Conservation (phyloP, 192 early-diverging fungal species). For the Funneliformis mosseae region DNA sequence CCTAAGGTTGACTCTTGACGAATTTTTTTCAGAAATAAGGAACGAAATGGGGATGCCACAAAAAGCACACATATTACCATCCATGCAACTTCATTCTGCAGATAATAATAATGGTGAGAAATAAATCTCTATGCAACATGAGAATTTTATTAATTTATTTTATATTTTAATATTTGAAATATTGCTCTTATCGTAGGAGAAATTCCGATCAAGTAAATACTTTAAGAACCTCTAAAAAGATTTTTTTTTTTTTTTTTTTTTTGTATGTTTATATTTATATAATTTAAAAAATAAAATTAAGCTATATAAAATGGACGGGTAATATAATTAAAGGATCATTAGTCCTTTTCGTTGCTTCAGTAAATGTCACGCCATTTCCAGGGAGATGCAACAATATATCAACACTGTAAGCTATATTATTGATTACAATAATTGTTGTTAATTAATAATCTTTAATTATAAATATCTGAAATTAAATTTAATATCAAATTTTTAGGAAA, state of each 20-base stretch:
- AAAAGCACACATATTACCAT: background rate
- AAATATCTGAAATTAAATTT: too few relatives aligned
- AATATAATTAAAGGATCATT: background rate
- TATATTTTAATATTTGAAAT: background rate
- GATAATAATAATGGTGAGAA: background rate
- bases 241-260: background rate
- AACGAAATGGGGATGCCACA: too few relatives aligned
- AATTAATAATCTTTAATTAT: background rate
- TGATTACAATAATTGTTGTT: background rate
- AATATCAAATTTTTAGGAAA: too few relatives aligned
- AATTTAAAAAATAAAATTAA: background rate
- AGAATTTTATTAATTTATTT: background rate
- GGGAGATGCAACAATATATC: background rate
- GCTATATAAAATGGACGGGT: background rate
- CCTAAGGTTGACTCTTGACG: background rate
- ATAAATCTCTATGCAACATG: background rate
- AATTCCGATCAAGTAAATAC: too few relatives aligned
- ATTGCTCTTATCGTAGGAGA: background rate
- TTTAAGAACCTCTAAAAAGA: too few relatives aligned
- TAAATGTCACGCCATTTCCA: background rate
- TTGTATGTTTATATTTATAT: background rate
- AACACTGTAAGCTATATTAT: background rate
- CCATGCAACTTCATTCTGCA: background rate
- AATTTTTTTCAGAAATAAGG: background rate
- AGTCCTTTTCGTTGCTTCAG: background rate